Conservation (phyloP, 331 rosid genomes). For the Prunus yedoensis region DNA sequence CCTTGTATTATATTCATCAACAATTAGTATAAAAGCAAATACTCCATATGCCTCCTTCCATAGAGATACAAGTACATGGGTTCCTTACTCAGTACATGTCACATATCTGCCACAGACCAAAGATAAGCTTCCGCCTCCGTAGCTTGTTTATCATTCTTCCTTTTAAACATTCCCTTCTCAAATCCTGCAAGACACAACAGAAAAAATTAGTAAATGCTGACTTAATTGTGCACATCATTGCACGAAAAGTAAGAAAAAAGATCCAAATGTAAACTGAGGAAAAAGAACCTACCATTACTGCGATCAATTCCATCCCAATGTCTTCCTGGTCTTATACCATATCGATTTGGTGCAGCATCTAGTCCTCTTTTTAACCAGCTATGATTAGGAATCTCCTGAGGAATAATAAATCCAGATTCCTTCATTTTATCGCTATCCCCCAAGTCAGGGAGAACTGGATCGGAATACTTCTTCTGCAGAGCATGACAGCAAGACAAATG, state of each 20-base stretch:
- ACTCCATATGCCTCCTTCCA: not conserved
- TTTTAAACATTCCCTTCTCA: slow-evolving; percentile 68
- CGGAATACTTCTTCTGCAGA: slow-evolving; percentile 62
- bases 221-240: not conserved
- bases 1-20: not conserved
- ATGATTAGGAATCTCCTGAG: slow-evolving; percentile 82
- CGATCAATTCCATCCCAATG: slow-evolving; percentile 99
- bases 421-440: slow-evolving; percentile 78
- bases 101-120: slow-evolving; percentile 96
- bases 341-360: slow-evolving; percentile 76
- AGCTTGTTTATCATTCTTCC: slow-evolving; percentile 76
- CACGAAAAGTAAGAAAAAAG: slow-evolving; percentile 1
- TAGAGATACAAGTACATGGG: not conserved
- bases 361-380: slow-evolving; percentile 81
- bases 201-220: slow-evolving; percentile 8
- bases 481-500: slow-evolving; percentile 19
- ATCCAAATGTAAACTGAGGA: not conserved
- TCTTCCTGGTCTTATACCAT: slow-evolving; percentile 85
- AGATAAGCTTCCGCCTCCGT: slow-evolving; percentile 82
- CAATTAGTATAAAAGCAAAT: not conserved
- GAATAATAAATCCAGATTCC: slow-evolving; percentile 87
- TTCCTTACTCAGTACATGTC: slow-evolving; percentile 7
- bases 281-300: slow-evolving; percentile 70
- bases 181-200: slow-evolving; percentile 50
- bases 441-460: slow-evolving; percentile 50